Conservation (phyloP, 2,329 filamentous ascomycete species). For the Spiromastix sp. region DNA sequence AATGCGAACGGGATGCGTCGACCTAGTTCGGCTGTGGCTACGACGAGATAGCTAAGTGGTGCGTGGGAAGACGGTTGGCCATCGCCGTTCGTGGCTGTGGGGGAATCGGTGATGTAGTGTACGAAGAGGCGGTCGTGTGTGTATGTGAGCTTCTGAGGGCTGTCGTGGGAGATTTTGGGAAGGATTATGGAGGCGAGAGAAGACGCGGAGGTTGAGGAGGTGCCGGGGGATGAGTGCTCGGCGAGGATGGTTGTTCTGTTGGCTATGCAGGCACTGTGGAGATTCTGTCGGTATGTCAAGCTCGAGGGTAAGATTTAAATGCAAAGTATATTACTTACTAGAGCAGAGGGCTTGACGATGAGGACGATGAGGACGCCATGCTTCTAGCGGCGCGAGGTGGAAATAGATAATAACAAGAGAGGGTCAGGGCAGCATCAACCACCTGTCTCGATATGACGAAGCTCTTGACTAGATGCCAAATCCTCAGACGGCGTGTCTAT, state of each 20-base stretch:
- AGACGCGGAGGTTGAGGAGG: slow-evolving; percentile 73
- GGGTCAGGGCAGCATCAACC: neutral
- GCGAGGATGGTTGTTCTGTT: slow-evolving; percentile 86
- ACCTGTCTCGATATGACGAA: too few species aligned
- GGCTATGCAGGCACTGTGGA: slow-evolving; percentile 74
- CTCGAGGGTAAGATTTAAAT: slow-evolving; percentile 1
- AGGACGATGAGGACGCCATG: slow-evolving; percentile 64
- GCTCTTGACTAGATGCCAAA: too few species aligned
- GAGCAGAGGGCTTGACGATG: slow-evolving; percentile 54
- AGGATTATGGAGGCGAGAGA: slow-evolving; percentile 88
- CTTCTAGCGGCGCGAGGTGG: slow-evolving; percentile 9
- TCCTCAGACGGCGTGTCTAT: too few species aligned
- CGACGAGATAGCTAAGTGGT: slow-evolving; percentile 82
- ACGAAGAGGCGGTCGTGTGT: slow-evolving; percentile 87
- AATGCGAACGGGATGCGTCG: slow-evolving; percentile 88
- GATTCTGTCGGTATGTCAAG: slow-evolving; percentile 1
- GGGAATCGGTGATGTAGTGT: slow-evolving; percentile 85
- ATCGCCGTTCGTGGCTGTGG: slow-evolving; percentile 47
- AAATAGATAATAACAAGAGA: neutral
- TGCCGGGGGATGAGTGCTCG: slow-evolving; percentile 81
- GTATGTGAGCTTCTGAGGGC: slow-evolving; percentile 83
- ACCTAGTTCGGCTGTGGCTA: slow-evolving; percentile 70
- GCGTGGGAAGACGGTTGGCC: slow-evolving; percentile 51
- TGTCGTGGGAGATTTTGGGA: slow-evolving; percentile 77
- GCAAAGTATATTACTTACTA: slow-evolving; percentile 47